Evolutionary conservation across 2,329 filamentous ascomycete species (phyloP), one percentile per base, ranked within the genome.

Genomic region (Pezizomycotina sp.): DNA sequence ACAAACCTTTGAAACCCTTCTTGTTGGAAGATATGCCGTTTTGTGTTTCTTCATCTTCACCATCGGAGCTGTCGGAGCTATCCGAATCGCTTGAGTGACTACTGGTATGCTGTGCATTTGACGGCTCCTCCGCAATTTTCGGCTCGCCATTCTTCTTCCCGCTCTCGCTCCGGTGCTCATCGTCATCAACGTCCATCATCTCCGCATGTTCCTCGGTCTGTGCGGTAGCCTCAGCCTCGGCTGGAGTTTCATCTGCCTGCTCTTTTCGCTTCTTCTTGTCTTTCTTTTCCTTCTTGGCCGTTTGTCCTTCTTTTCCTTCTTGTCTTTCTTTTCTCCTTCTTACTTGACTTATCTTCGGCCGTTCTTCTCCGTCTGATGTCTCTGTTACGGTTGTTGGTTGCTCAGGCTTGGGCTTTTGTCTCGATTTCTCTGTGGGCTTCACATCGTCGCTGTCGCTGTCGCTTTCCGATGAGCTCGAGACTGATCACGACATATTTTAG

Each of bases 221-320:
- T 29, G 12, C 27, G 20, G 4, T 31, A 15, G 28, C n/a, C 22
- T 8, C 8, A 24, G 22, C n/a, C 22, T 24, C 8, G n/a, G 8
- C 8, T 8, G 8, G 22, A 8, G 22, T 8, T n/a, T n/a, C 15
- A 19, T 6, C 9, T n/a, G 6, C 29, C 16, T 6, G 27, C 13
- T 42, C 38, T 19, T 34, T 46, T 33, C 38, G 27, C 29, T 40
- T 40, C 18, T 44, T 44, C 41, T 40, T 33, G 16, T 44, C 39
- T 25, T 44, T 40, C 33, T 44, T 37, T 20, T 44, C 41, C n/a
- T n/a, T n/a, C n/a, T n/a, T n/a, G n/a, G n/a, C n/a, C 38, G 27
- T 27, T 40, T 40, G 14, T 44, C 40, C 41, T 40, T 33, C 15
- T 44, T 40, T 25, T 44, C 39, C 33, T 44, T 37, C 21, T 44